A percentile compares a stretch with the other conserved stretches of the same genome.
These are phyloP conservation scores for Gliomastix tumulicola DNA, from an alignment of 2,329 filamentous ascomycete genomes.

Conservation along the genomic window DNA sequence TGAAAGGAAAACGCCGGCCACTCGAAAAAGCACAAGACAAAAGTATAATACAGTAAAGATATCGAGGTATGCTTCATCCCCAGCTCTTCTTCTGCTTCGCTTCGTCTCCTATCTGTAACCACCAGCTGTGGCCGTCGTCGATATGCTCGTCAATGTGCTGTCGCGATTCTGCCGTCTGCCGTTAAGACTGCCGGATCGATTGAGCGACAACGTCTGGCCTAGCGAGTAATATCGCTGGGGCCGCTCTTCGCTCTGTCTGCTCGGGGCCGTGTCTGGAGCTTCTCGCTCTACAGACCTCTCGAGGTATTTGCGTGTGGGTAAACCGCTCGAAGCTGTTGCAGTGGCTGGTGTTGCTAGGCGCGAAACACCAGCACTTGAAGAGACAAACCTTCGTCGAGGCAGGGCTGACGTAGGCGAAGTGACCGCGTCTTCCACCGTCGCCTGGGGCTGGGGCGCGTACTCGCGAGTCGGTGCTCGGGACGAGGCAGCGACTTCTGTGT, in stretches of 20 bases:
- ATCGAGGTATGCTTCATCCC: constrained; percentile 1
- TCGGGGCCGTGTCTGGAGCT: constrained; percentile 4
- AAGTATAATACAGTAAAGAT: constrained; percentile 9
- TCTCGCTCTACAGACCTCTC: constrained; percentile 27
- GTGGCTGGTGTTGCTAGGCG: constrained; percentile 32
- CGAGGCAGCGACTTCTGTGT: constrained; percentile 5
- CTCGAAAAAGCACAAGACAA: neutral
- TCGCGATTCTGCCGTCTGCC: constrained; percentile 33
- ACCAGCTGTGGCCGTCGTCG: constrained; percentile 30
- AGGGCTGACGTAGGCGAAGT: constrained; percentile 34
- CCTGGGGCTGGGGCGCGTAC: constrained; percentile 15
- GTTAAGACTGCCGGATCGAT: constrained; percentile 38
- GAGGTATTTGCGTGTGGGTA: constrained; percentile 38
- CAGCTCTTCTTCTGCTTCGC: neutral
- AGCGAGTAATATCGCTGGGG: constrained; percentile 32
- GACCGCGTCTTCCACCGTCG: constrained; percentile 21
- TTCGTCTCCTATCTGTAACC: constrained; percentile 31
- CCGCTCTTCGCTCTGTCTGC: neutral
- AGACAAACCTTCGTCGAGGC: constrained; percentile 45
- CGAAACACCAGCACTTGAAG: constrained; percentile 37
- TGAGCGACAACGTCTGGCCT: constrained; percentile 30
- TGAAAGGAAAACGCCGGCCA: neutral
- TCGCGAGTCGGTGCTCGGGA: constrained; percentile 15
- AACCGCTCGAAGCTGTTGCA: constrained; percentile 16
- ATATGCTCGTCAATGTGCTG: constrained; percentile 22